A percentile compares a stretch with the other conserved stretches of the same genome.
These are phyloP conservation scores for Dryas alaskensis DNA, from an alignment of 306 rosid genomes.

Conservation along the genomic window DNA sequence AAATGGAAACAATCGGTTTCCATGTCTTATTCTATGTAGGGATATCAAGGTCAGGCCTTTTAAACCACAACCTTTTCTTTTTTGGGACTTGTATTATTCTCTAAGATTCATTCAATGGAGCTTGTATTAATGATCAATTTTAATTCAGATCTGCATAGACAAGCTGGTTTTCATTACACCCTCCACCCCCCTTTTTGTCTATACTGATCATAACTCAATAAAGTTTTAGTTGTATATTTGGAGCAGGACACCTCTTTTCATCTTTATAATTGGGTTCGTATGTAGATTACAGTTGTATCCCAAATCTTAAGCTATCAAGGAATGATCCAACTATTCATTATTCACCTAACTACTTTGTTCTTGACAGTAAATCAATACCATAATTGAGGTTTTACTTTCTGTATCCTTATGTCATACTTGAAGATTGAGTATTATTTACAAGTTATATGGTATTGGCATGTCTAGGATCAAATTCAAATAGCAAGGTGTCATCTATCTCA, in stretches of 20 bases:
- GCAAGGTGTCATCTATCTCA: conserved; percentile 49
- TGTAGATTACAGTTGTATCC: not conserved
- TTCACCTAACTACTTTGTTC: not conserved
- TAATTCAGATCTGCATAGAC: conserved; percentile 5
- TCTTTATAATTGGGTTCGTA: too few relatives aligned
- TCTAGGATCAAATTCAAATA: conserved; percentile 54
- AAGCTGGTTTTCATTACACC: not conserved
- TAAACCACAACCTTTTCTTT: not conserved
- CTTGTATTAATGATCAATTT: not conserved
- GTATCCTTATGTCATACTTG: not conserved
- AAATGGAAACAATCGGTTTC: not conserved
- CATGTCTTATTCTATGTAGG: not conserved
- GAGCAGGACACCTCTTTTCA: too few relatives aligned
- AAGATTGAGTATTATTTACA: conserved; percentile 6
- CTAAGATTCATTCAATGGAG: conserved; percentile 11
- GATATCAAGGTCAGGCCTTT: not conserved
- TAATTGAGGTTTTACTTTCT: not conserved
- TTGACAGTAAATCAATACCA: not conserved
- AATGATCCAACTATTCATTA: not conserved
- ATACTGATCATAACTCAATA: too few relatives aligned
- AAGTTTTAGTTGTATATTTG: too few relatives aligned
- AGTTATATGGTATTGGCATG: conserved; percentile 15
- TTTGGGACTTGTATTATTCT: not conserved
- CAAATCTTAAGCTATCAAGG: not conserved
- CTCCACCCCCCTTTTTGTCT: too few relatives aligned